phyloP scores from a whole-genome alignment of 768 basidiomycete species.

The Zangia roseola region DNA sequence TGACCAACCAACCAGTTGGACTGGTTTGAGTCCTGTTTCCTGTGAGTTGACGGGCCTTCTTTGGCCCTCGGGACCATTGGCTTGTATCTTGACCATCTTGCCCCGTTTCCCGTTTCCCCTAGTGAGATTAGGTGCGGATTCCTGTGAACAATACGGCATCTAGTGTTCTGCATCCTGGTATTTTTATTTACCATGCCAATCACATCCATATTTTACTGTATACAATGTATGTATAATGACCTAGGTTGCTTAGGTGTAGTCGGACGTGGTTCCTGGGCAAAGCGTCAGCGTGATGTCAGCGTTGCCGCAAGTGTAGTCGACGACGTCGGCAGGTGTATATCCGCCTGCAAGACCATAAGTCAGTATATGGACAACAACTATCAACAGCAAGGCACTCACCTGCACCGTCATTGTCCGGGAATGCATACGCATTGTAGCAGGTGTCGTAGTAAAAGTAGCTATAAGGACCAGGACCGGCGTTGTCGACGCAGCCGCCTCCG shows the following conservation, averaged over 20 bases:
- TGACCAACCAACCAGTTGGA: not conserved
- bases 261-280: conserved; percentile 17
- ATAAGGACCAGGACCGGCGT: conserved; percentile 16
- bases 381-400: conserved; percentile 1
- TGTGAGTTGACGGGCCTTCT: not conserved
- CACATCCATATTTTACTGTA: not conserved
- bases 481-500: conserved; percentile 13
- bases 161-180: not conserved
- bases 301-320: conserved; percentile 24
- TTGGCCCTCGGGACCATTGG: too few species aligned
- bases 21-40: not conserved
- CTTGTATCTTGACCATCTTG: not conserved
- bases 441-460: conserved; percentile 17
- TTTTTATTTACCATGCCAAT: not conserved
- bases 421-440: conserved; percentile 20
- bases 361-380: not conserved
- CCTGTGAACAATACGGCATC: not conserved
- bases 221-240: not conserved
- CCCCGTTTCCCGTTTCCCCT: not conserved
- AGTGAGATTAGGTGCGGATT: not conserved
- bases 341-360: not conserved
- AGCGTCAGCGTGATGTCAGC: conserved; percentile 19
- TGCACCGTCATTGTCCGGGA: conserved; percentile 23
- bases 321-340: conserved; percentile 18
- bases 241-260: not conserved